Evolutionary conservation across 2,329 filamentous ascomycete genomes (phyloP), one percentile per base, ranked within the genome.

Genomic region (Cladosporium sp.): DNA sequence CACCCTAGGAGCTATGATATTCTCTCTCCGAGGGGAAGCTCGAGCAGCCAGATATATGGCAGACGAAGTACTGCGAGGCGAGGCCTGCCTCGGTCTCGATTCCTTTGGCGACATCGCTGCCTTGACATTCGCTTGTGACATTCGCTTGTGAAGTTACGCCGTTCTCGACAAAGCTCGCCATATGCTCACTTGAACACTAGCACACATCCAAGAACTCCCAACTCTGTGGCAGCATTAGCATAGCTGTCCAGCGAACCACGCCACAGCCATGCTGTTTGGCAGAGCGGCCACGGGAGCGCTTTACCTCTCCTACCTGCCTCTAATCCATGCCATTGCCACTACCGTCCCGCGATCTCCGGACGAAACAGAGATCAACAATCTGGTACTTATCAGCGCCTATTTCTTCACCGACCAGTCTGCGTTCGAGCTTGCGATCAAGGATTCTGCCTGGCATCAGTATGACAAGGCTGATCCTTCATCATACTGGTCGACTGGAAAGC

Each of bases 321-420:
- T n/a, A 3, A 33, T 57, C 12, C 3, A 18, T 26, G 33, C 55
- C 14, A 18, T 23, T 55, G 18, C 52, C 18, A 10, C 23, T 21
- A 46, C n/a, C n/a, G n/a, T 46, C 21, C 40, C 40, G n/a, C n/a
- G 40, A 46, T 46, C n/a, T 21, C 12, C 52, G 10, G 31, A 55
- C 3, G 52, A 55, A 31, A 55, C 16, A 33, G 28, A 31, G 16
- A 31, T 55, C 28, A 8, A 55, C 28, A 33, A 31, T n/a, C 14
- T 55, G 29, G 49, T 62, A 28, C 49, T 62, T 7, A 23, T 55
- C 60, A 62, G 53, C 21, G n/a, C 29, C 21, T 62, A 62, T n/a
- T 5, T 40, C 29, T 62, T 62, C 31, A 5, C 49, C 18, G 33
- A 53, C 46, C 46, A 62, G 49, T 28, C 60, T 21, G 28, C 49